Percentiles rank a stretch among this genome's conserved stretches.
phyloP scores from a whole-genome alignment of 345 rosid species.

The Limnanthes douglasii region DNA sequence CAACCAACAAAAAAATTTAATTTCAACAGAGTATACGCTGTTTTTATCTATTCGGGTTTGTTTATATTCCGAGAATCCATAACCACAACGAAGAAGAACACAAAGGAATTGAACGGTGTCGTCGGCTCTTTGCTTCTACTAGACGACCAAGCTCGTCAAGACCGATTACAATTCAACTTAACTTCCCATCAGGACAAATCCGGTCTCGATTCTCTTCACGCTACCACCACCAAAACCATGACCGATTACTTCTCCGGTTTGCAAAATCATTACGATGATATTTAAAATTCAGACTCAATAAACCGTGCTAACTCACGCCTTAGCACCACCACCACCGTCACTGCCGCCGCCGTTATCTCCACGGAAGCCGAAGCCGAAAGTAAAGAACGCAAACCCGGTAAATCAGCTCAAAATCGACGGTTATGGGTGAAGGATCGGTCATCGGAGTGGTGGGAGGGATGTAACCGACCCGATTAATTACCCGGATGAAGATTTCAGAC shows the following conservation, averaged over 20 bases:
- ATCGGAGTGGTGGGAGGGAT: slow-evolving; percentile 78
- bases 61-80: too few species aligned
- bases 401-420: slow-evolving; percentile 32
- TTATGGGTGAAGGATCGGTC: slow-evolving; percentile 83
- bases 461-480: slow-evolving; percentile 46
- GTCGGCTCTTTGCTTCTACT: slow-evolving; percentile 32
- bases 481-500: slow-evolving; percentile 55
- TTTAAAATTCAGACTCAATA: slow-evolving; percentile 17
- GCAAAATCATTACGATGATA: slow-evolving; percentile 20
- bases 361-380: slow-evolving; percentile 7
- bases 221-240: slow-evolving; percentile 17
- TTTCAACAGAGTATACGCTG: too few species aligned
- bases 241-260: slow-evolving; percentile 18
- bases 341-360: slow-evolving; percentile 1
- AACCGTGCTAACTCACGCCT: slow-evolving; percentile 44
- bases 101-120: slow-evolving; percentile 31
- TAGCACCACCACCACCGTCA: slow-evolving; percentile 23
- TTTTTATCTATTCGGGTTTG: too few species aligned
- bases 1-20: too few species aligned
- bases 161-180: slow-evolving; percentile 17
- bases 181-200: slow-evolving; percentile 26
- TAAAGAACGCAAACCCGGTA: slow-evolving; percentile 12
- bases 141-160: slow-evolving; percentile 54
- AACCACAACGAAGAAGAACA: slow-evolving; percentile 12
- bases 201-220: slow-evolving; percentile 27